These are phyloP conservation scores for Perkinsus olseni DNA, from an alignment of 169 alveolate species.

Conservation along the genomic window DNA sequence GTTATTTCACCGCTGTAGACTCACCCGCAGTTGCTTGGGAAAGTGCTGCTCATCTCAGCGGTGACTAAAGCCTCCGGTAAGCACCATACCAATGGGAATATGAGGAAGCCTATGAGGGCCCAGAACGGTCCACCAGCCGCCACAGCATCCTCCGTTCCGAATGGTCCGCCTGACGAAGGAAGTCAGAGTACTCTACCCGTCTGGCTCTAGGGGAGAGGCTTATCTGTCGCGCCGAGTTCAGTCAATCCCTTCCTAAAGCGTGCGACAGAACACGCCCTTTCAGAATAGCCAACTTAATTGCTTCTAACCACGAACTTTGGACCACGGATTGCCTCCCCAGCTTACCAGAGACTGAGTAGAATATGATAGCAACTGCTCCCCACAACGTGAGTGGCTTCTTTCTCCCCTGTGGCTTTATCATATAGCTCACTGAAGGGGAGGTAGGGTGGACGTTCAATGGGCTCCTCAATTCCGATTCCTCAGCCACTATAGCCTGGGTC, in stretches of 20 bases:
- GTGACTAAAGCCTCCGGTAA: not conserved
- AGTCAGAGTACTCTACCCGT: not conserved
- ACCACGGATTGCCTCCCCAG: too few species aligned
- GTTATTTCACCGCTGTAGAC: too few species aligned
- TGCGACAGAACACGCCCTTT: too few species aligned
- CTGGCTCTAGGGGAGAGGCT: too few species aligned
- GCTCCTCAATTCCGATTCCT: not conserved
- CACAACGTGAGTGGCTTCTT: not conserved
- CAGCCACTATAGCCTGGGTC: not conserved
- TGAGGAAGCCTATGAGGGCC: not conserved
- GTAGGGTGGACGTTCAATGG: not conserved
- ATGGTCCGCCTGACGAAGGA: not conserved
- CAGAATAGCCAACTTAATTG: too few species aligned
- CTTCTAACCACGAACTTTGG: too few species aligned
- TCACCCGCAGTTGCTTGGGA: not conserved
- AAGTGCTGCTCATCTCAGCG: not conserved
- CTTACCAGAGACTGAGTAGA: not conserved
- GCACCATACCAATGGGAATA: not conserved
- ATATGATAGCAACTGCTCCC: not conserved
- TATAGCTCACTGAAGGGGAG: not conserved
- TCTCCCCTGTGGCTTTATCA: not conserved
- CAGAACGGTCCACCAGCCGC: not conserved
- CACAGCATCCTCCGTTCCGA: not conserved
- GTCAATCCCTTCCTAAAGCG: too few species aligned
- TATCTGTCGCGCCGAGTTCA: too few species aligned